A percentile compares a stretch with the other conserved stretches of the same genome.
phyloP scores from a whole-genome alignment of 345 rosid species.

The Stellera chamaejasme region DNA sequence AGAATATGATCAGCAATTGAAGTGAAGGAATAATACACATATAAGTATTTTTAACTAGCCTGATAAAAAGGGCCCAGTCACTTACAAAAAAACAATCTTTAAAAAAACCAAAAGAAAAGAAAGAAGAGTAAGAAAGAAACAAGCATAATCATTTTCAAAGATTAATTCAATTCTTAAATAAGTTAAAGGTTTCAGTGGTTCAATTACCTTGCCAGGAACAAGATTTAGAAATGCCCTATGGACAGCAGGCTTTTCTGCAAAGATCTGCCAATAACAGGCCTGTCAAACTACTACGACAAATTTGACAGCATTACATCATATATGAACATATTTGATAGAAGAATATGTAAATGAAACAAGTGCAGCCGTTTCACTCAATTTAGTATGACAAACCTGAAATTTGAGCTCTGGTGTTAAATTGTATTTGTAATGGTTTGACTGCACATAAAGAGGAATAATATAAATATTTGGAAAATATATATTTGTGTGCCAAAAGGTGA shows the following conservation, averaged over 20 bases:
- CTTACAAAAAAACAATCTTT: background rate
- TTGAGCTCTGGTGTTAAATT: constrained; percentile 81
- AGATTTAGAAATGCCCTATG: constrained; percentile 69
- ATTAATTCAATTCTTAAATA: constrained; percentile 4
- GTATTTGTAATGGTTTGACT: constrained; percentile 91
- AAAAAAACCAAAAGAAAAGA: background rate
- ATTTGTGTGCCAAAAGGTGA: background rate
- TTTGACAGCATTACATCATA: background rate
- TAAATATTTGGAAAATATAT: constrained; percentile 2
- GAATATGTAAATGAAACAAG: background rate
- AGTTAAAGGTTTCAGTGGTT: constrained; percentile 6
- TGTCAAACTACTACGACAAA: background rate
- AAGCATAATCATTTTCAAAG: constrained; percentile 4
- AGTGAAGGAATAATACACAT: constrained; percentile 8
- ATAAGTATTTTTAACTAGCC: background rate
- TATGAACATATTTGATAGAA: constrained; percentile 9
- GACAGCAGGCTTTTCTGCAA: constrained; percentile 96
- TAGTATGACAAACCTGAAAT: constrained; percentile 50
- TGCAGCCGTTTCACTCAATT: background rate
- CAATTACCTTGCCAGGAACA: constrained; percentile 84
- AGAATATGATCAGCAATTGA: constrained; percentile 9
- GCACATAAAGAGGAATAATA: constrained; percentile 23
- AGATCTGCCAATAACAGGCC: constrained; percentile 42
- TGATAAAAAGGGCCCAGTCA: background rate
- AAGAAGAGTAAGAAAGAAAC: background rate